Base-by-base conservation (phyloP, 106 monocot species). In the Hemerocallis citrina region DNA sequence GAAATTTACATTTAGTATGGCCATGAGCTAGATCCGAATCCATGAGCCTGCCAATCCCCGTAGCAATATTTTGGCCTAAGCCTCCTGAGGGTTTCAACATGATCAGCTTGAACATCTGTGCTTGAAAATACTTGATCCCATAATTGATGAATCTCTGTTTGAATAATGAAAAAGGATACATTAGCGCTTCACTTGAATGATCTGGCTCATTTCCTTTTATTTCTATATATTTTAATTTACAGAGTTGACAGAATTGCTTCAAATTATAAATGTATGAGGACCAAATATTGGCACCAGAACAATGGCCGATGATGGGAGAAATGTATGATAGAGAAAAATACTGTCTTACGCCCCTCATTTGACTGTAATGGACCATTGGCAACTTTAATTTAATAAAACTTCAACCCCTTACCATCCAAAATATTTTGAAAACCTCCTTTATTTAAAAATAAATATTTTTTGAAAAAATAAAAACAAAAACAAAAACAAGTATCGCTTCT, bases 91-190 rank as follows among this genome's bases (percentile, higher is more conserved):
- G 33, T 31, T 49, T 81, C 81, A 0, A 29, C 37, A 1, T 81
- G 84, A 55, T 73, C 61, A 10, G 34, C 27, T 52, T 36, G 34
- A 33, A 79, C 21, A 12, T 39, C 57, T 8, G 68, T 43, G 7
- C 11, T 61, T 34, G 38, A 39, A 64, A 87, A 84, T 8, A 88
- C 54, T 57, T 84, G 78, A 43, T 88, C 73, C 88, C 84, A 92
- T 36, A 88, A 52, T 25, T 36, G 68, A 54, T 30, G 50, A 0
- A 92, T n/a, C 68, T 77, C 92, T 92, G 70, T 34, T 15, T 28
- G 52, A 52, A 33, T 16, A 52, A 33, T 16, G 15, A 58, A 68
- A 14, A 17, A 46, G 52, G 23, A 49, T 61, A 8, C 3, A 72
- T 51, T 30, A 52, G 17, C 25, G 20, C 6, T 27, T 62, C 27